These are phyloP conservation scores for Marasmius sp. DNA, from an alignment of 1,284 basidiomycete species.

Conservation along the genomic window DNA sequence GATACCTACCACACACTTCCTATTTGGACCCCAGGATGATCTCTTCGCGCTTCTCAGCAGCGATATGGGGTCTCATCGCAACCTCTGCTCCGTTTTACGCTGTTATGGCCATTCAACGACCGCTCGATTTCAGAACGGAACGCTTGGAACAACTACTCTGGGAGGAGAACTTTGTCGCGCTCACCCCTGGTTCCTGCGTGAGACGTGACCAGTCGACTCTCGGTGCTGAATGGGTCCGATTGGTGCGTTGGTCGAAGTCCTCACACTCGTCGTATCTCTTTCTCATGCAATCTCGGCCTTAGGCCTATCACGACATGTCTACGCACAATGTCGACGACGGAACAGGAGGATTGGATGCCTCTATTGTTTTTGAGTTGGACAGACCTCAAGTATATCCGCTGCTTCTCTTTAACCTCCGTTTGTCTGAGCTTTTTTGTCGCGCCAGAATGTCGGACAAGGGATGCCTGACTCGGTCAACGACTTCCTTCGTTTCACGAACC, in stretches of 20 bases:
- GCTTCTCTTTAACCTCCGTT: background rate
- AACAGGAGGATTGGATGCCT: slow-evolving; percentile 35
- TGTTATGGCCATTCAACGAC: no score
- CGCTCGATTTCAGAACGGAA: no score
- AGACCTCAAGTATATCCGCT: slow-evolving; percentile 25
- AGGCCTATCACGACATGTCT: slow-evolving; percentile 41
- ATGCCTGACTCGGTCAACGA: slow-evolving; percentile 39
- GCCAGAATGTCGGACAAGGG: slow-evolving; percentile 36
- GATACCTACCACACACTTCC: no score
- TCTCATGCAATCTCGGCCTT: background rate
- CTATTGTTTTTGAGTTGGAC: slow-evolving; percentile 34
- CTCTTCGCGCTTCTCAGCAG: no score
- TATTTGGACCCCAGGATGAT: no score
- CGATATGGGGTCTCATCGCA: no score
- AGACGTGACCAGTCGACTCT: background rate
- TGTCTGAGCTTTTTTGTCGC: background rate
- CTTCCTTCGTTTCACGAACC: slow-evolving; percentile 37
- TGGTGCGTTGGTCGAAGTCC: background rate
- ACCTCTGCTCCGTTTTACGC: no score
- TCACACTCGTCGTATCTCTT: background rate
- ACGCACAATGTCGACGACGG: slow-evolving; percentile 35
- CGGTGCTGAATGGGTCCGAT: background rate
- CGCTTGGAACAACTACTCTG: no score
- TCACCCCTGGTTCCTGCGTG: background rate
- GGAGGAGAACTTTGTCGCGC: no score